Evolutionary conservation across 805 yeast genomes (phyloP).

Genomic region (Huiozyma sinensis): DNA sequence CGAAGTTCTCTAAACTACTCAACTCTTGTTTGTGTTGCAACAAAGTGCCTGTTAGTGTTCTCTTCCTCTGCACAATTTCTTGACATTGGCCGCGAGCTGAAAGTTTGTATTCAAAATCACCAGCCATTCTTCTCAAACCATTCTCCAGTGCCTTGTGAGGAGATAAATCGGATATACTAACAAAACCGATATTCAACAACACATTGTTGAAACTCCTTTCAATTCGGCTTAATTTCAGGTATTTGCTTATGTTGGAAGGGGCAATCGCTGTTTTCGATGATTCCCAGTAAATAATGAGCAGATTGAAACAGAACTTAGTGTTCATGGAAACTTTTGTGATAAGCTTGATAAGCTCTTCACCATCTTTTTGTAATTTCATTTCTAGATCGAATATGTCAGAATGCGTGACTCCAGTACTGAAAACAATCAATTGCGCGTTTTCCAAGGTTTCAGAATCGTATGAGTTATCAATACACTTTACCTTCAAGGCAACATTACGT

Average conservation of each 20-base stretch:
- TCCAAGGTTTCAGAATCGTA: constrained; percentile 19
- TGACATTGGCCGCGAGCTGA: constrained; percentile 26
- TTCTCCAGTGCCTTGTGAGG: constrained; percentile 24
- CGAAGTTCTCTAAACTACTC: constrained; percentile 10
- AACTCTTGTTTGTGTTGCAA: constrained; percentile 4
- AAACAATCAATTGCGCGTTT: constrained; percentile 27
- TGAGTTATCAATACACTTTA: constrained; percentile 15
- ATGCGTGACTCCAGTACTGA: constrained; percentile 31
- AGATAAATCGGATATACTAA: constrained; percentile 21
- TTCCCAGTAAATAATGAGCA: constrained; percentile 32
- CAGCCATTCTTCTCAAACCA: constrained; percentile 20
- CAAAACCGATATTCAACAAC: constrained; percentile 19
- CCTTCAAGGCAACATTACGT: constrained; percentile 6
- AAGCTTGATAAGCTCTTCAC: constrained; percentile 27
- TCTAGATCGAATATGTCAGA: constrained; percentile 26
- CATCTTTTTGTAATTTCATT: constrained; percentile 26
- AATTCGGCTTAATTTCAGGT: constrained; percentile 21
- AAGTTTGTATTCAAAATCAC: constrained; percentile 16
- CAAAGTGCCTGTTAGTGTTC: constrained; percentile 9
- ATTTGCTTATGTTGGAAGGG: constrained; percentile 9
- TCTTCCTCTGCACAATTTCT: constrained; percentile 16
- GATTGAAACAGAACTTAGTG: constrained; percentile 26
- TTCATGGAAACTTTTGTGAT: constrained; percentile 28
- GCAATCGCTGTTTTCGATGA: constrained; percentile 23
- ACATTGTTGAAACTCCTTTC: constrained; percentile 22